Conservation (phyloP, 139 green algal species). For the Ulvella scutata region DNA sequence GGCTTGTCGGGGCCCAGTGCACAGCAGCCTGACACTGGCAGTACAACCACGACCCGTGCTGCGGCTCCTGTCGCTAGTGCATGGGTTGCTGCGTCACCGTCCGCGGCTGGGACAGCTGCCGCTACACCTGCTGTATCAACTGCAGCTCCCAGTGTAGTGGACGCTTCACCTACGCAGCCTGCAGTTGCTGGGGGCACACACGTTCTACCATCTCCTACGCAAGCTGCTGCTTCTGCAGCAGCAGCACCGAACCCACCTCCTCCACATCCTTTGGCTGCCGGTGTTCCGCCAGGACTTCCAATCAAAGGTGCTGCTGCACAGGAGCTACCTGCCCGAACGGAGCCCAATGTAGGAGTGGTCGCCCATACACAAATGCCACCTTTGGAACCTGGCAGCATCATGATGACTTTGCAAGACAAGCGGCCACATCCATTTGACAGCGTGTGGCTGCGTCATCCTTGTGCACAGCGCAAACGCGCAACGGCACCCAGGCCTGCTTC, state of each 20-base stretch:
- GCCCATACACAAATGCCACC: no score
- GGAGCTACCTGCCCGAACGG: not conserved
- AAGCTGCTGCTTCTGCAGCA: not conserved
- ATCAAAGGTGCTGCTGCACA: not conserved
- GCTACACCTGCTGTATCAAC: not conserved
- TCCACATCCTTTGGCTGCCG: no score
- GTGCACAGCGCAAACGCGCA: not conserved
- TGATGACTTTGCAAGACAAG: constrained; percentile 1
- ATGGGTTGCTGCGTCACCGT: not conserved
- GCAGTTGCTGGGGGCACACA: not conserved
- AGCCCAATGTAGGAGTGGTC: no score
- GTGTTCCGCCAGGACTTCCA: no score
- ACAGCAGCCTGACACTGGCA: not conserved
- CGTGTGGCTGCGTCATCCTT: not conserved
- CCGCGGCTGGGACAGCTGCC: not conserved
- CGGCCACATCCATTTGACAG: not conserved
- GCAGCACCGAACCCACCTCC: not conserved
- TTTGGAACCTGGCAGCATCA: not conserved
- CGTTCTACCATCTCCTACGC: not conserved
- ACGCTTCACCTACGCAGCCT: not conserved
- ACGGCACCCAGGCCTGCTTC: not conserved
- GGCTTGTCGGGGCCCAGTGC: not conserved
- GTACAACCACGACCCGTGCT: not conserved
- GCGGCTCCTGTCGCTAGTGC: not conserved
- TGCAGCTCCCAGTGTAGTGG: not conserved